phyloP scores from a whole-genome alignment of 352 stramenopile species.

The Globisporangium radiosum region DNA sequence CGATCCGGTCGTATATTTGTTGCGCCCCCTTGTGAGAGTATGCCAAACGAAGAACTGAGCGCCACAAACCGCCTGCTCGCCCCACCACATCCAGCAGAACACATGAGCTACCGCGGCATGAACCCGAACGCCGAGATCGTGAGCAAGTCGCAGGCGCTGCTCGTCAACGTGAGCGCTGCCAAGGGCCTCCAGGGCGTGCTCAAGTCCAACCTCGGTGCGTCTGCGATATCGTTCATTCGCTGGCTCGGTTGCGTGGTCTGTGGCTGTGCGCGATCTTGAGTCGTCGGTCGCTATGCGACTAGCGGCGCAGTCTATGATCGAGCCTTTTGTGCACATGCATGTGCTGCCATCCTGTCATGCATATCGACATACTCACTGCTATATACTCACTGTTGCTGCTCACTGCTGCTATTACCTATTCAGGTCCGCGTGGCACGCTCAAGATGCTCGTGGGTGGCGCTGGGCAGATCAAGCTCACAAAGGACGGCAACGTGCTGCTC shows the following conservation, averaged over 20 bases:
- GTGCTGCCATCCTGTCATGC: neutral
- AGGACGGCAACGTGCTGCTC: constrained; percentile 98
- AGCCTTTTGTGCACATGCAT: too few relatives aligned
- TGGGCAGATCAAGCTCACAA: constrained; percentile 99
- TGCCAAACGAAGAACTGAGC: too few relatives aligned
- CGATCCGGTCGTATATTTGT: too few relatives aligned
- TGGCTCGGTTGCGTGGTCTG: neutral
- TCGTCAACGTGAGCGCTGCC: constrained; percentile 97
- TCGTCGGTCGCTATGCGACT: neutral
- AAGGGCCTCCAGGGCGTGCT: constrained; percentile 95
- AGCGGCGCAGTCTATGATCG: too few relatives aligned
- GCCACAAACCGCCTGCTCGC: too few relatives aligned
- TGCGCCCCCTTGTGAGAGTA: too few relatives aligned
- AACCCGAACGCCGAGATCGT: constrained; percentile 98
- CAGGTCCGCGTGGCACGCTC: constrained; percentile 95
- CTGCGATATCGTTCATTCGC: neutral
- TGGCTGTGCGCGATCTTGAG: neutral
- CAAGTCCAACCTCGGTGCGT: constrained; percentile 88
- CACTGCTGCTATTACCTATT: neutral
- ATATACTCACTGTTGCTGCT: neutral
- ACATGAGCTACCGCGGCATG: constrained; percentile 78
- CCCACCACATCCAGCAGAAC: too few relatives aligned
- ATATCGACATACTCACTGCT: neutral
- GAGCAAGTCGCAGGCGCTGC: constrained; percentile 91
- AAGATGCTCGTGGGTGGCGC: constrained; percentile 99